These are phyloP conservation scores for Prunus kanzakura DNA, from an alignment of 306 rosid genomes.

Conservation along the genomic window DNA sequence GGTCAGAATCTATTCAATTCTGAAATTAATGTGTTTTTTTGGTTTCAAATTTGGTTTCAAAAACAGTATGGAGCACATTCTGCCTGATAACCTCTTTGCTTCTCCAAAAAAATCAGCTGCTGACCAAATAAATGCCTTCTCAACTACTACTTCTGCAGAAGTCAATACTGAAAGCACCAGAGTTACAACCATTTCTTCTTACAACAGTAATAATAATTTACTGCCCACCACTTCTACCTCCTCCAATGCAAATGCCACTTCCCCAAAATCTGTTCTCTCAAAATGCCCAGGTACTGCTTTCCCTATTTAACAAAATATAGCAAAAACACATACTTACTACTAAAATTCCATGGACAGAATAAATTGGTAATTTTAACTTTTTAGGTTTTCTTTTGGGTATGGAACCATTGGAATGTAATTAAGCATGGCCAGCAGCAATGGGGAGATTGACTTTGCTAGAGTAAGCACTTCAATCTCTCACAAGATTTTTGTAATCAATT, in stretches of 20 bases:
- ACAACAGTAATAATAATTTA: slow-evolving; percentile 17
- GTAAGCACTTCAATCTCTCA: slow-evolving; percentile 33
- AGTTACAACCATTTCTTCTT: slow-evolving; percentile 16
- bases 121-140: slow-evolving; percentile 32
- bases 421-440: slow-evolving; percentile 40
- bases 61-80: slow-evolving; percentile 64
- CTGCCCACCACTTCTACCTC: slow-evolving; percentile 30
- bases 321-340: neutral
- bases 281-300: slow-evolving; percentile 50
- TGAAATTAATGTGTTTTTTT: neutral
- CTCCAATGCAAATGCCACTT: slow-evolving; percentile 40
- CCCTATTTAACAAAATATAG: neutral
- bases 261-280: slow-evolving; percentile 40
- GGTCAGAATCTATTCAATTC: neutral
- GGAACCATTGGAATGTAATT: slow-evolving; percentile 55
- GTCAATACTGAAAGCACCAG: slow-evolving; percentile 28
- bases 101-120: slow-evolving; percentile 73
- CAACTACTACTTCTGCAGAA: slow-evolving; percentile 28
- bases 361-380: slow-evolving; percentile 12
- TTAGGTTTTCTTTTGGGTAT: slow-evolving; percentile 40
- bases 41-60: slow-evolving; percentile 9
- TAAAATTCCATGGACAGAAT: neutral
- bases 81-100: slow-evolving; percentile 82
- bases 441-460: slow-evolving; percentile 43
- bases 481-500: neutral